Evolutionary conservation across 2,329 filamentous ascomycete genomes (phyloP), one percentile per base, ranked within the genome.

Genomic region (Parastagonospora avenae): DNA sequence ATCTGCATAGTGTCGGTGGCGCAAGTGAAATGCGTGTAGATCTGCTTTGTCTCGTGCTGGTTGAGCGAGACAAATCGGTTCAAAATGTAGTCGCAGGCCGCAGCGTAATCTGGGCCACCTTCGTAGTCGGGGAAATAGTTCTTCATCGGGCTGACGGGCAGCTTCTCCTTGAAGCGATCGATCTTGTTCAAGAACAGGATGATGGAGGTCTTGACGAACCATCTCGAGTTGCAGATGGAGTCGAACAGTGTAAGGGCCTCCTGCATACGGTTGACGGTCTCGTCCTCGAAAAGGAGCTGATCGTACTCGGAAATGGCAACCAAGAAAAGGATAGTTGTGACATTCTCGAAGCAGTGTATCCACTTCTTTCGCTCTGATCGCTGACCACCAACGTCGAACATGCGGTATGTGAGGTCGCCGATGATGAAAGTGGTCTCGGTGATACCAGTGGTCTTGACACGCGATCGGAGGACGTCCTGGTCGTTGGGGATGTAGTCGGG

Each of bases 1-100:
- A 99, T 99, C 77, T 99, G 94, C 70, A 94, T 97, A 29, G 94
- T 99, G 74, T 99, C 94, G 42, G 94, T 99, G 55, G 94, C 94
- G 75, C 94, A 97, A 43, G 94, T 99, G 79, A 99, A 99, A 78
- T 97, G 94, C 52, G 94, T 99, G 83, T 99, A 99, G 76, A 99
- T 97, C 77, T 99, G 94, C 83, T 99, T 99, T 48, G 92, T 96
- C 81, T 97, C 94, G 75, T 97, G 93, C 79, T 97, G 94, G 81
- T 99, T 99, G 74, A 99, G 82, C 74, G 90, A 94, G 68, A 97
- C 94, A 77, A 99, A 99, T 73, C 94, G 87, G 84, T 97, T 97
- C 57, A 99, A 85, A 70, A 99, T 97, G 80, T 99, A 99, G 77
- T 99, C 93, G 80, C 94, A 99, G 32, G 94, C 94, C 44, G 91